Evolutionary conservation across 352 stramenopile genomes (phyloP), one percentile per base, ranked within the genome.

Genomic region (Globisporangium echinulatum): DNA sequence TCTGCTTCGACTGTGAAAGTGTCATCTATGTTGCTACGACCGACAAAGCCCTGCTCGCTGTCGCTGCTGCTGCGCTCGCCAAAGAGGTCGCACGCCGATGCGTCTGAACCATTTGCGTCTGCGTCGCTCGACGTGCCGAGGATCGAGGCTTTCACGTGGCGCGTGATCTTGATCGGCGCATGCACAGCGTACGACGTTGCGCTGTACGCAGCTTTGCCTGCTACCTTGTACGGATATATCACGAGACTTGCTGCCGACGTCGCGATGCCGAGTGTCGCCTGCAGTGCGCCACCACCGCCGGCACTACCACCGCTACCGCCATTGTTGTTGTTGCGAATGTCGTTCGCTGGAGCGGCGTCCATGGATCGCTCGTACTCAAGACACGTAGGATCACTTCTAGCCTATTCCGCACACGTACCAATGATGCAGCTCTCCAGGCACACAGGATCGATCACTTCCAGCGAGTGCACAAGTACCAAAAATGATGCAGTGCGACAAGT

Each of bases 201-300:
- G 13, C 82, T 66, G 38, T 81, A 77, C 46, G 72, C 80, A 13
- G 58, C 80, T 64, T 78, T 83, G 38, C 79, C 77, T 1, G 79
- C 81, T 13, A 74, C 64, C 7, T 88, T 67, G 66, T 87, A 89
- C 51, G 81, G 82, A 25, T 72, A 72, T 5, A 90, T 63, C 69
- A 87, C 71, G 17, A 88, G 61, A 55, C 61, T 85, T n/a, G 80
- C 80, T 6, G 80, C 77, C 3, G 66, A 74, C 1, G 74, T 82
- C 55, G 80, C 80, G 17, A 88, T 66, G 37, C 67, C 70, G 5
- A 90, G 67, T 54, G 78, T 88, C 50, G 74, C 65, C 53, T 83
- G 72, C 15, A 90, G 62, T 53, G 67, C 64, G 25, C 48, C 38
- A n/a, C 47, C 19, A 10, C 13, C 46, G 17, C 7, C 7, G 40